Evolutionary conservation across 495 filamentous ascomycete species (phyloP), one percentile per base, ranked within the genome.

Genomic region (Penicillium bovifimosum): DNA sequence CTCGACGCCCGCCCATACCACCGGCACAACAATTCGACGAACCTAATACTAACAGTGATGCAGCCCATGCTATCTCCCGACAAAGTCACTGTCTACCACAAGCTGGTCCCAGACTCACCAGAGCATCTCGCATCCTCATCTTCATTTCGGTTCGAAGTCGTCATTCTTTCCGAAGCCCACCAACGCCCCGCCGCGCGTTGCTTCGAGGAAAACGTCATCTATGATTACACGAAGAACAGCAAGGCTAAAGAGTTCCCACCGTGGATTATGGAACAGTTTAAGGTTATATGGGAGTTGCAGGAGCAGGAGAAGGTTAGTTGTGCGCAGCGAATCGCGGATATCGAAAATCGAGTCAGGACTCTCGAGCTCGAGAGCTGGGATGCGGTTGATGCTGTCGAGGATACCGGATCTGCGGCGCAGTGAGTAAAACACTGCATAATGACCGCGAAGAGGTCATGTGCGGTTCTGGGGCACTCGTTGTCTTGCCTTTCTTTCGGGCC

Each of bases 31-130:
- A 29, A 16, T 5, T 46, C 8, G 24, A 9, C 24, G 9, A 20
- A 27, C 17, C 41, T 16, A 16, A 16, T 38, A 32, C 47, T 49
- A 18, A 51, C 32, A 27, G 6, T 5, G 8, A 14, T 32, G 13
- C 55, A 96, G 91, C 91, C 92, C 9, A 88, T 96, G 82, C 85
- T 78, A 43, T 95, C 81, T 60, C 91, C 92, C 0, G 91, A 97
- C 71, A 83, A 78, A 45, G 82, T 96, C 42, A 88, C 90, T 0
- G 87, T 93, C 7, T 91, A 91, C 61, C 93, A 96, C 68, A 95
- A 87, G 63, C 78, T 98, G 6, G 71, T 76, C 6, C 52, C 66
- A n/a, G 53, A 76, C 35, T 80, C 83, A 16, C 62, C 67, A n/a
- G 54, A 65, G 10, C 50, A 63, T 9, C 44, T 61, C 6, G 63